phyloP scores from a whole-genome alignment of 352 stramenopile species.

The Phytophthora citricola region DNA sequence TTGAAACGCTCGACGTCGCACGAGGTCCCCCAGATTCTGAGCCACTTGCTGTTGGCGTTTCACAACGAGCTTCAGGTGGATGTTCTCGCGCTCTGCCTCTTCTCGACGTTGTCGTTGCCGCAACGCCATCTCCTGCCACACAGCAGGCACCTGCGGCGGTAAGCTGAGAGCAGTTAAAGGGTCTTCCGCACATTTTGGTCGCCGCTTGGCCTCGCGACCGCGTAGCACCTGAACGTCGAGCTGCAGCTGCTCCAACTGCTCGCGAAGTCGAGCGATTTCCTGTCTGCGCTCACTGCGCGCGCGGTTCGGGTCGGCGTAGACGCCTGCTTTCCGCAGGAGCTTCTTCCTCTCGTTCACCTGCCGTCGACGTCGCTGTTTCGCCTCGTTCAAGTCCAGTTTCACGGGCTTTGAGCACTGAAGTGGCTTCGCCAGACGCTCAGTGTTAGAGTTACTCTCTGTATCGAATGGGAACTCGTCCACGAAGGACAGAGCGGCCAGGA shows the following conservation, averaged over 20 bases:
- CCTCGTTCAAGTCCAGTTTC: neutral
- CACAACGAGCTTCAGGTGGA: neutral
- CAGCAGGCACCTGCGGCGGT: neutral
- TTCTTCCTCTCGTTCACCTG: neutral
- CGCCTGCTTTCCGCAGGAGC: neutral
- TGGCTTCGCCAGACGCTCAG: neutral
- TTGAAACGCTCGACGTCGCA: neutral
- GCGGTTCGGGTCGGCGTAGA: neutral
- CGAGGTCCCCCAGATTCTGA: neutral
- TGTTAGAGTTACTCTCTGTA: neutral
- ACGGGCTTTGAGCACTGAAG: no score
- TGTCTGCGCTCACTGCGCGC: neutral
- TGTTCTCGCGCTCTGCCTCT: neutral
- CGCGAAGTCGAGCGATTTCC: neutral
- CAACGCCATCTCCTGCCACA: neutral
- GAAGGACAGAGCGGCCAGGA: neutral
- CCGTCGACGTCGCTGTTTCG: neutral
- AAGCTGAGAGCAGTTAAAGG: neutral
- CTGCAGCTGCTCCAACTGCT: neutral
- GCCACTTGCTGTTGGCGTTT: neutral
- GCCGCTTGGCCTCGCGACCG: neutral
- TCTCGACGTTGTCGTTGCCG: neutral
- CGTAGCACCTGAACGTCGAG: neutral
- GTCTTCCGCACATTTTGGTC: neutral
- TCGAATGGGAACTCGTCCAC: neutral